Evolutionary conservation across 192 early-diverging fungal genomes (phyloP).

Genomic region (Gryganskiella cystojenkinii): DNA sequence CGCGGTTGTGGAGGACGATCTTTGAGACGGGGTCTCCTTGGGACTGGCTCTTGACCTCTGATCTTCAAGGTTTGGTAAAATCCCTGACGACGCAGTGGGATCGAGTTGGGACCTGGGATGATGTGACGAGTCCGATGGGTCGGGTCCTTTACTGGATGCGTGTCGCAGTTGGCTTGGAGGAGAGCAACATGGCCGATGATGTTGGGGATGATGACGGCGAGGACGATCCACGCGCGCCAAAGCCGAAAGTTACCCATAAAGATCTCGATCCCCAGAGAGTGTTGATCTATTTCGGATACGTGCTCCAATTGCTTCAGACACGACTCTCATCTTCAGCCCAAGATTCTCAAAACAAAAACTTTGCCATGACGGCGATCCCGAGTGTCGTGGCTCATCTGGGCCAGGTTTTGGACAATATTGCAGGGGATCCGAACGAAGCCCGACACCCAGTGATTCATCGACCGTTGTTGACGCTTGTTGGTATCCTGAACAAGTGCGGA

Average conservation of each 20-base stretch:
- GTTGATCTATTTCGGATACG: constrained; percentile 31
- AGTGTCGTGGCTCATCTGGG: constrained; percentile 27
- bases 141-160: constrained; percentile 43
- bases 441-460: constrained; percentile 26
- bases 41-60: constrained; percentile 5
- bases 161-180: constrained; percentile 39
- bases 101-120: constrained; percentile 24
- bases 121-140: constrained; percentile 22
- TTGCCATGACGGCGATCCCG: constrained; percentile 21
- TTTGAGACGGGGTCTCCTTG: constrained; percentile 26
- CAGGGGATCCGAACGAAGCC: constrained; percentile 9
- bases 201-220: neutral
- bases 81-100: constrained; percentile 26
- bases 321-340: constrained; percentile 36
- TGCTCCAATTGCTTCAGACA: constrained; percentile 25
- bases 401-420: constrained; percentile 30
- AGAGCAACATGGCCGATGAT: constrained; percentile 11
- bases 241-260: neutral
- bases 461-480: constrained; percentile 15
- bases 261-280: constrained; percentile 6
- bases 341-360: constrained; percentile 45
- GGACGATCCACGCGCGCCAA: neutral
- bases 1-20: constrained; percentile 17
- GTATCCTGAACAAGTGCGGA: constrained; percentile 36
- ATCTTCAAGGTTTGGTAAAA: constrained; percentile 6